phyloP scores from a whole-genome alignment of 2,329 filamentous ascomycete species.

The Blastomyces emzantsi region DNA sequence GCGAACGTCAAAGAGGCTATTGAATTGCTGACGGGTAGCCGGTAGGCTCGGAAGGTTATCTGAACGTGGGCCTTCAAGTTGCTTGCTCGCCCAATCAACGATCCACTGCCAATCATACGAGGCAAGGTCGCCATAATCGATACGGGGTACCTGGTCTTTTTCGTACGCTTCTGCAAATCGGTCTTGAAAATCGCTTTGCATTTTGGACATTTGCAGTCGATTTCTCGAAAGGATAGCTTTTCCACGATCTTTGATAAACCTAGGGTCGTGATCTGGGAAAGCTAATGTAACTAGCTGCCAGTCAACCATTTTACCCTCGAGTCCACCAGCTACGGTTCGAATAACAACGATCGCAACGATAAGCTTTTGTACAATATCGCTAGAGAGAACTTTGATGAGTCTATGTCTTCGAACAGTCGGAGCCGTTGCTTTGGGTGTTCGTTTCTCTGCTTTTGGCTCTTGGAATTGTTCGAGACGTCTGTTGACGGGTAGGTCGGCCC shows the following conservation, averaged over 20 bases:
- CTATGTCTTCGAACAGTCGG: not conserved
- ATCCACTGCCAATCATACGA: constrained; percentile 40
- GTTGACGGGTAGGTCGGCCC: not conserved
- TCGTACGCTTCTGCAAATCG: constrained; percentile 40
- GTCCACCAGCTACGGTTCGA: constrained; percentile 38
- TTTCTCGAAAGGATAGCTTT: constrained; percentile 30
- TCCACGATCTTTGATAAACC: constrained; percentile 33
- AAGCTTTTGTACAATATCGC: constrained; percentile 27
- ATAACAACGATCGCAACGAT: constrained; percentile 38
- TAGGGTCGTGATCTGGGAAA: constrained; percentile 34
- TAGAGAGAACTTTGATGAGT: constrained; percentile 20
- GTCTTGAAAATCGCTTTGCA: constrained; percentile 41
- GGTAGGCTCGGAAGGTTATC: constrained; percentile 36
- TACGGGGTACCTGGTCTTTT: constrained; percentile 33
- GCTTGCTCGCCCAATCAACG: constrained; percentile 38
- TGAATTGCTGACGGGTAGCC: constrained; percentile 34
- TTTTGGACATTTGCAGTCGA: constrained; percentile 33
- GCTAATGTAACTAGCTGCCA: constrained; percentile 37
- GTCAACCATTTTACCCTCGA: constrained; percentile 35
- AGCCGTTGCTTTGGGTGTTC: not conserved
- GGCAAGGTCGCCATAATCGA: constrained; percentile 38
- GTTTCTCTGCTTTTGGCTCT: constrained; percentile 8
- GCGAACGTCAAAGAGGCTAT: constrained; percentile 34
- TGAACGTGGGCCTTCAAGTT: constrained; percentile 31
- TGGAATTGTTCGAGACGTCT: constrained; percentile 13